Evolutionary conservation across 768 basidiomycete genomes (phyloP), one percentile per base, ranked within the genome.

Genomic region (Naganishia antarctica): DNA sequence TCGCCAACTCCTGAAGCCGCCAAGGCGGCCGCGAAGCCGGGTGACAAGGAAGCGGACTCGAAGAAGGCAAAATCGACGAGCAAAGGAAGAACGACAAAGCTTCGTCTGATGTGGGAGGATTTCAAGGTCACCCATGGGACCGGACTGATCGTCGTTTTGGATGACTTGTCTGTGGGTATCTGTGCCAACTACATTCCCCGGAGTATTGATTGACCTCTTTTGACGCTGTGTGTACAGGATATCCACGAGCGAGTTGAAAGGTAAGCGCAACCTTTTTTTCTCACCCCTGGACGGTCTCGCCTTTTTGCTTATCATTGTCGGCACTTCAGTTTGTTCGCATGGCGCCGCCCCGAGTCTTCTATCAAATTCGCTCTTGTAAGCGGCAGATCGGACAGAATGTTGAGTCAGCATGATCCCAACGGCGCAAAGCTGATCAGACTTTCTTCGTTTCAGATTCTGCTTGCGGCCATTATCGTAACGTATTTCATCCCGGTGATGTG

Each of bases 171-270:
- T 41, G 68, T 69, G 60, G 41, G 68, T 4, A 50, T 25, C 25
- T 28, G 48, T n/a, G n/a, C n/a, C n/a, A n/a, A n/a, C n/a, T n/a
- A n/a, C n/a, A n/a, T n/a, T n/a, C n/a, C n/a, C n/a, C n/a, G n/a
- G n/a, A n/a, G n/a, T n/a, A n/a, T n/a, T n/a, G n/a, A n/a, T n/a
- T n/a, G n/a, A n/a, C n/a, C n/a, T n/a, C n/a, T n/a, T n/a, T n/a
- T n/a, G n/a, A n/a, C n/a, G n/a, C n/a, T 44, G 6, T 34, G 15
- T 53, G 6, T 51, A 31, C n/a, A 69, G 68, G 68, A 69, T 46
- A 48, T 66, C 1, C 66, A 66, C 41, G 68, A 69, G 31, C 64
- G 67, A 29, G 51, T 69, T 13, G 63, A 66, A 43, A 69, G 67
- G 68, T 69, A 43, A 15, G 68, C 32, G 15, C 25, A 32, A 18